These are phyloP conservation scores for Lentinula raphanica DNA, from an alignment of 768 basidiomycete genomes.

Conservation along the genomic window DNA sequence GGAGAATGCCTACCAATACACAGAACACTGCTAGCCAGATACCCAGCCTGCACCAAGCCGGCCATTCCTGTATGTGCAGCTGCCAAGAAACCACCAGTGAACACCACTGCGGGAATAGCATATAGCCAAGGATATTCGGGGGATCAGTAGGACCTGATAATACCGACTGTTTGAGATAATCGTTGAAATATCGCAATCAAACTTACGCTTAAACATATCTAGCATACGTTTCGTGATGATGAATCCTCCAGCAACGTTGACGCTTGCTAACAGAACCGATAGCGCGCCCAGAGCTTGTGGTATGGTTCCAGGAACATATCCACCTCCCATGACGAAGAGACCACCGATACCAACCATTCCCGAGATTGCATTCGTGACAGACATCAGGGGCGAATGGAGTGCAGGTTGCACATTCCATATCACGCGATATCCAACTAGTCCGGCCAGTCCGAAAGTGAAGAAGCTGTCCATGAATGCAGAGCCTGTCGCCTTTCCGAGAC, in stretches of 20 bases:
- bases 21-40: slow-evolving; percentile 78
- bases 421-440: slow-evolving; percentile 81
- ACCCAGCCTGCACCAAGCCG: slow-evolving; percentile 85
- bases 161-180: too few species aligned
- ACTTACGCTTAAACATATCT: slow-evolving; percentile 82
- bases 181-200: background rate
- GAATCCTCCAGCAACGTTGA: slow-evolving; percentile 87
- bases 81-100: slow-evolving; percentile 76
- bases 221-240: slow-evolving; percentile 90
- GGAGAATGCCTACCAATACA: slow-evolving; percentile 56
- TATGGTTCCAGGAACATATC: slow-evolving; percentile 74
- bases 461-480: slow-evolving; percentile 85
- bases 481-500: slow-evolving; percentile 74
- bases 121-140: slow-evolving; percentile 88
- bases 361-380: slow-evolving; percentile 85
- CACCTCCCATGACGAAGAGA: slow-evolving; percentile 88
- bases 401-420: slow-evolving; percentile 90
- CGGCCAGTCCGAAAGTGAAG: slow-evolving; percentile 84
- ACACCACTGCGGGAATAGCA: slow-evolving; percentile 71
- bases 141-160: slow-evolving; percentile 81
- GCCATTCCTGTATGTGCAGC: slow-evolving; percentile 82
- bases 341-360: slow-evolving; percentile 81
- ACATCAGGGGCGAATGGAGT: slow-evolving; percentile 86
- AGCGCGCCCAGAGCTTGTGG: slow-evolving; percentile 76
- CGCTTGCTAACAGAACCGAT: slow-evolving; percentile 81